Conservation (phyloP, 108 stramenopile genomes). For the Nitzschia putrida region DNA sequence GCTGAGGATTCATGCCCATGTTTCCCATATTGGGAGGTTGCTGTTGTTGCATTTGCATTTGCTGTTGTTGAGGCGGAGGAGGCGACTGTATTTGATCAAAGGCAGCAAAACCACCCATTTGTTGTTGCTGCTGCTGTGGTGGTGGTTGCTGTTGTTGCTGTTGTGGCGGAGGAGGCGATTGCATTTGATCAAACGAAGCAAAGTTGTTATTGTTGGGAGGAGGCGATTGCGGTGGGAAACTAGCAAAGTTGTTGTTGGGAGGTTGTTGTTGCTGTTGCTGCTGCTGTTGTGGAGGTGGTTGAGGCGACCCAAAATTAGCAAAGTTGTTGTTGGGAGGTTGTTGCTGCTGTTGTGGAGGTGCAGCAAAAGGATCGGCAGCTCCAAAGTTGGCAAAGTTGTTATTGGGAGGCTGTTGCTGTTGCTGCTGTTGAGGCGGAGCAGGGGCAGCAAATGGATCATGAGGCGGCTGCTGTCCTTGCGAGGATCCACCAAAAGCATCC, state of each 20-base stretch:
- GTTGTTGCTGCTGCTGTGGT: not conserved
- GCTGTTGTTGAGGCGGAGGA: conserved; percentile 8
- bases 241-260: conserved; percentile 28
- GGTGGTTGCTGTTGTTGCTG: not conserved
- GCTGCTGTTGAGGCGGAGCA: conserved; percentile 30
- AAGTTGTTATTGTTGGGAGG: conserved; percentile 25
- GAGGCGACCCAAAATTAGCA: conserved; percentile 22
- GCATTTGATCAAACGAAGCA: conserved; percentile 11
- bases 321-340: conserved; percentile 29
- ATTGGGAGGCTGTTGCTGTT: not conserved
- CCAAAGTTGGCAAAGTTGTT: conserved; percentile 29
- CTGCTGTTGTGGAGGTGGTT: conserved; percentile 22
- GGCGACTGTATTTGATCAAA: conserved; percentile 33
- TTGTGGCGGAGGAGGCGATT: conserved; percentile 11
- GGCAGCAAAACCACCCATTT: conserved; percentile 48
- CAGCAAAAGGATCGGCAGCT: conserved; percentile 1
- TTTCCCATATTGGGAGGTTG: not conserved
- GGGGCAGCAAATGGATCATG: conserved; percentile 37
- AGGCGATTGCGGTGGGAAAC: conserved; percentile 22
- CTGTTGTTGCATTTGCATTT: conserved; percentile 13
- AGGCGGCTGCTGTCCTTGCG: conserved; percentile 30
- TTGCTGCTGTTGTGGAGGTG: conserved; percentile 35
- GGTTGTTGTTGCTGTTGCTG: conserved; percentile 24
- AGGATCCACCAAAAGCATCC: conserved; percentile 69
- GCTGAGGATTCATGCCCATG: too few relatives aligned